Conservation (phyloP, 768 basidiomycete genomes). For the Mycena rebaudengoi region DNA sequence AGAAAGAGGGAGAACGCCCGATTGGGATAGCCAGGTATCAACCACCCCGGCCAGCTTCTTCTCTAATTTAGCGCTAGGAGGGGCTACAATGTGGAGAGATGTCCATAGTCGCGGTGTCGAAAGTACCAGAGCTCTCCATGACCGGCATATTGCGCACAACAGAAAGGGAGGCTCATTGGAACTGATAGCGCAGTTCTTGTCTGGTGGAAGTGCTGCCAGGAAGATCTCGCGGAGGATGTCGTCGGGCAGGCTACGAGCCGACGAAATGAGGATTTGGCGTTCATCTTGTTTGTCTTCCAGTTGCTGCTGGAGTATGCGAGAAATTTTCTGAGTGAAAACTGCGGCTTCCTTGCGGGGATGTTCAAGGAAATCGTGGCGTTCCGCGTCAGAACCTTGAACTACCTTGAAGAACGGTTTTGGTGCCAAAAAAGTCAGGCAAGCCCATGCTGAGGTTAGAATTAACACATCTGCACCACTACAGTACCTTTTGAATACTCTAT, state of each 20-base stretch:
- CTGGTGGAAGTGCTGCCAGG: constrained; percentile 22
- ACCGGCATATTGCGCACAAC: constrained; percentile 28
- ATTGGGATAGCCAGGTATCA: not conserved
- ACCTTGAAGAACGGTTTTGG: too few species aligned
- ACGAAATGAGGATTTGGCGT: too few species aligned
- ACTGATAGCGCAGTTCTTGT: constrained; percentile 25
- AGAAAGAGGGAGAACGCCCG: not conserved
- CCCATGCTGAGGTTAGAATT: too few species aligned
- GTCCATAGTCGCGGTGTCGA: constrained; percentile 35
- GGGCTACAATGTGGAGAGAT: constrained; percentile 20
- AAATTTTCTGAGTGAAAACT: too few species aligned
- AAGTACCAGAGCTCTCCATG: constrained; percentile 30
- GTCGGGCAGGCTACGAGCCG: not conserved
- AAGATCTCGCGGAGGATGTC: constrained; percentile 15
- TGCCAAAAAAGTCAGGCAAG: too few species aligned
- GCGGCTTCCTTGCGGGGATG: too few species aligned
- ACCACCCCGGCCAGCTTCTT: not conserved
- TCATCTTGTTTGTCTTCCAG: too few species aligned
- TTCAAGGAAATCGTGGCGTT: too few species aligned
- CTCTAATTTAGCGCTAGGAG: not conserved
- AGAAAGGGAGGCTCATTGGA: constrained; percentile 27
- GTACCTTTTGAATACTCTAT: too few species aligned
- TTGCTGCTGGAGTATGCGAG: too few species aligned
- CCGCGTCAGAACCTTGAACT: too few species aligned
- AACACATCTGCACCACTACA: too few species aligned